A percentile compares a stretch with the other conserved stretches of the same genome.
Evolutionary conservation across 441 rosid species (phyloP).

Genomic region (Rhodomyrtus psidioides): DNA sequence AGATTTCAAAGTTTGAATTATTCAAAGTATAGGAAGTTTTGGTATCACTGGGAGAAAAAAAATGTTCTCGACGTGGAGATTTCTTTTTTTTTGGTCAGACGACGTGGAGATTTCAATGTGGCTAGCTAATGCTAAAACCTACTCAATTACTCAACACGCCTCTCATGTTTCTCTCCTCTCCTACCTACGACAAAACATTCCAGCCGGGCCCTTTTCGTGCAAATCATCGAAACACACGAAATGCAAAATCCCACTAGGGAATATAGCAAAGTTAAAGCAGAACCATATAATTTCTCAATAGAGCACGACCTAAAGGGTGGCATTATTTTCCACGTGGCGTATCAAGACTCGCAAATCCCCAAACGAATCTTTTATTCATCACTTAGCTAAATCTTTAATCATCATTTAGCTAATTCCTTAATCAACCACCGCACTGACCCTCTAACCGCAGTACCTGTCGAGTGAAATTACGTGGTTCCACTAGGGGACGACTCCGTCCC

Average conservation of each 20-base stretch:
- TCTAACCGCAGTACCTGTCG: neutral
- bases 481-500: conserved; percentile 9
- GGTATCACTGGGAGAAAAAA: neutral
- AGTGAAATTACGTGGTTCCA: neutral
- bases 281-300: neutral
- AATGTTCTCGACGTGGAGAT: neutral
- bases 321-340: neutral
- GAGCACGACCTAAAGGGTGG: neutral
- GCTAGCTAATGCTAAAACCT: neutral
- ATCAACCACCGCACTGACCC: neutral
- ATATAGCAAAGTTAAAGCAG: neutral
- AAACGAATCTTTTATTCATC: neutral
- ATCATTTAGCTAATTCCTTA: neutral
- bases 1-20: no score
- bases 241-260: neutral
- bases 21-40: neutral
- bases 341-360: neutral
- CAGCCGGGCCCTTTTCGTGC: neutral
- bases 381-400: neutral
- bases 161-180: neutral
- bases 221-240: neutral
- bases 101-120: neutral
- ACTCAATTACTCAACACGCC: neutral
- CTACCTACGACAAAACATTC: neutral
- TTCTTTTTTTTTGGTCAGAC: no score